phyloP scores from a whole-genome alignment of 331 rosid species.

The Rhamnella rubrinervis region DNA sequence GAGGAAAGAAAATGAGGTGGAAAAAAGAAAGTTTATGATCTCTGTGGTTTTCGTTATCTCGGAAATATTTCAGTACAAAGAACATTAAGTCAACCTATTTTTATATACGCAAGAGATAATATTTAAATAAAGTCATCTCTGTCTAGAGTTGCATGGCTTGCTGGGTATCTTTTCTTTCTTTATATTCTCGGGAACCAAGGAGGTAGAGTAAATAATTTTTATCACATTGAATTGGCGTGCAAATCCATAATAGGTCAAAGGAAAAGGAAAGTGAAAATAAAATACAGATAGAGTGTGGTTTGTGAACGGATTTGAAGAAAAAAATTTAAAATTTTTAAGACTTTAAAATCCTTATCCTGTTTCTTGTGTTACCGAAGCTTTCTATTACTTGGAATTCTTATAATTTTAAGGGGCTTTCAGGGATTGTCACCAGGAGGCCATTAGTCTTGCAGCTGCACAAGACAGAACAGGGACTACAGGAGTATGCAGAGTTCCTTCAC shows the following conservation, averaged over 20 bases:
- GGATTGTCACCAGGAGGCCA: conserved; percentile 94
- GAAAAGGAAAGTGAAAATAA: too few relatives aligned
- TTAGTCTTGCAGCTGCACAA: conserved; percentile 80
- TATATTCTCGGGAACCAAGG: not conserved
- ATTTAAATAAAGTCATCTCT: not conserved
- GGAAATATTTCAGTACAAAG: not conserved
- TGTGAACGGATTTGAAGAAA: not conserved
- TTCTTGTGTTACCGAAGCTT: not conserved
- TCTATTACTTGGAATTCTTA: conserved; percentile 6
- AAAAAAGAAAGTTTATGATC: not conserved
- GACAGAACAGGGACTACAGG: conserved; percentile 50
- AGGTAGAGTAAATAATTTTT: too few relatives aligned
- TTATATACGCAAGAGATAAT: not conserved
- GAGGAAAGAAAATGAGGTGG: not conserved
- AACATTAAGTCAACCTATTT: not conserved
- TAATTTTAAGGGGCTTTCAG: conserved; percentile 38
- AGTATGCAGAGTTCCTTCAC: conserved; percentile 80
- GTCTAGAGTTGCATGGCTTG: conserved; percentile 4
- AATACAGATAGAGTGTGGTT: too few relatives aligned
- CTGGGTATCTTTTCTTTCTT: not conserved
- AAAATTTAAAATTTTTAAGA: not conserved
- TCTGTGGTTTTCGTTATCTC: too few relatives aligned
- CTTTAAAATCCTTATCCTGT: not conserved
- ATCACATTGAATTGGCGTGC: too few relatives aligned
- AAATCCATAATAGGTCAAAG: too few relatives aligned